Conservation (phyloP, 306 rosid genomes). For the Quercus suber region DNA sequence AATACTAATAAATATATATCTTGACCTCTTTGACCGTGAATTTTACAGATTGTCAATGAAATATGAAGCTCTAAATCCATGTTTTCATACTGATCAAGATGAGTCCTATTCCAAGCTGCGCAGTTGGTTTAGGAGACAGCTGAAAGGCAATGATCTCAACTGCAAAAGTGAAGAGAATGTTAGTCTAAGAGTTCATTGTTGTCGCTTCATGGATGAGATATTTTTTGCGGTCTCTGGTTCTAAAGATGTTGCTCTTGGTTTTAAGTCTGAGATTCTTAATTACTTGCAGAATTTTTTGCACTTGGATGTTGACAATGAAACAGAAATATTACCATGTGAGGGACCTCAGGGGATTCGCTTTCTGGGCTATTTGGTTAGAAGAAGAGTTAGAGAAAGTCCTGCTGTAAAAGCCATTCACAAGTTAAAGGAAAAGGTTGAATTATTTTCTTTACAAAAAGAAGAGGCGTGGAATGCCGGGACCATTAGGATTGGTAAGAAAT, state of each 20-base stretch:
- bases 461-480: conserved; percentile 80
- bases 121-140: conserved; percentile 70
- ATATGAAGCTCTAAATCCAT: conserved; percentile 57
- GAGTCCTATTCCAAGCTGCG: conserved; percentile 59
- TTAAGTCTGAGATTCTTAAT: conserved; percentile 57
- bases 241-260: conserved; percentile 56
- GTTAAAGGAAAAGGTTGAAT: conserved; percentile 72
- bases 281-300: conserved; percentile 59
- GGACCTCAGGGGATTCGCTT: conserved; percentile 44
- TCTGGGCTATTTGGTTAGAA: conserved; percentile 62
- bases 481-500: conserved; percentile 72
- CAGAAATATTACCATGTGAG: conserved; percentile 54
- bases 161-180: conserved; percentile 26
- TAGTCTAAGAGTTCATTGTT: conserved; percentile 46
- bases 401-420: conserved; percentile 80
- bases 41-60: conserved; percentile 80
- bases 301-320: conserved; percentile 52
- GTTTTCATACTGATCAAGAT: conserved; percentile 25
- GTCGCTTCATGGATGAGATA: conserved; percentile 87
- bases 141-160: conserved; percentile 43
- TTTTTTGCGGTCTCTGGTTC: conserved; percentile 74
- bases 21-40: conserved; percentile 73
- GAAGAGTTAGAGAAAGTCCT: conserved; percentile 57
- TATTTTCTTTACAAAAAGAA: conserved; percentile 66
- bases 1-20: conserved; percentile 82